Conservation (phyloP, 2,329 filamentous ascomycete genomes). For the Cercospora berteroae region DNA sequence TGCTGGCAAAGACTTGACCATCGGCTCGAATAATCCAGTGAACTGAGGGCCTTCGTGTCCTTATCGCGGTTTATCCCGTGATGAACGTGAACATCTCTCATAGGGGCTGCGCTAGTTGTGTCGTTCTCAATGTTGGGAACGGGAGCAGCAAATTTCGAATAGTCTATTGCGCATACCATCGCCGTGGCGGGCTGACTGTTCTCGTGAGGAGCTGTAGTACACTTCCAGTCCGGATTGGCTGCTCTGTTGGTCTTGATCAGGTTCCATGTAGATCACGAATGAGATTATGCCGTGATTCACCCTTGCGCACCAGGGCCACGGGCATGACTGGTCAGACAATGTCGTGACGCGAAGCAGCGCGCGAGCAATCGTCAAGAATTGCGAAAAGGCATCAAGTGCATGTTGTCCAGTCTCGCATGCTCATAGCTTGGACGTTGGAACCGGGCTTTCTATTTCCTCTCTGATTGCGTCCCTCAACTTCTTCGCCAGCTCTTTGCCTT, state of each 20-base stretch:
- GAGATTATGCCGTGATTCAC: neutral
- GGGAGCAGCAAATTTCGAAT: neutral
- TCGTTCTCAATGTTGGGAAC: neutral
- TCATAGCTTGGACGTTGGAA: constrained; percentile 2
- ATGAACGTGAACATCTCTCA: neutral
- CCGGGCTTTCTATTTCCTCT: constrained; percentile 18
- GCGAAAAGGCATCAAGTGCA: neutral
- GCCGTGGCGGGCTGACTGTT: neutral
- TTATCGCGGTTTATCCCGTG: neutral
- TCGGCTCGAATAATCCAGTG: neutral
- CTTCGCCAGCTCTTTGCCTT: constrained; percentile 61
- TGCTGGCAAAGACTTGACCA: neutral
- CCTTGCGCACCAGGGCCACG: neutral
- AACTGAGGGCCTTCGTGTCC: neutral
- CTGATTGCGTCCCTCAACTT: constrained; percentile 44
- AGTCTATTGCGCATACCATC: neutral
- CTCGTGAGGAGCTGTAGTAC: neutral
- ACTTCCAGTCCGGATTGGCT: neutral
- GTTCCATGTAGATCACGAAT: neutral
- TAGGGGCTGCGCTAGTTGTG: neutral
- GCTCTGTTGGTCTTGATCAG: neutral
- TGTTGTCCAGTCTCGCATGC: neutral
- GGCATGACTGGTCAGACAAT: neutral
- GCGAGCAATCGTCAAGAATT: neutral
- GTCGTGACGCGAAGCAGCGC: neutral